Evolutionary conservation across 495 filamentous ascomycete genomes (phyloP), one percentile per base, ranked within the genome.

Genomic region (Penicillium ochrochloron): DNA sequence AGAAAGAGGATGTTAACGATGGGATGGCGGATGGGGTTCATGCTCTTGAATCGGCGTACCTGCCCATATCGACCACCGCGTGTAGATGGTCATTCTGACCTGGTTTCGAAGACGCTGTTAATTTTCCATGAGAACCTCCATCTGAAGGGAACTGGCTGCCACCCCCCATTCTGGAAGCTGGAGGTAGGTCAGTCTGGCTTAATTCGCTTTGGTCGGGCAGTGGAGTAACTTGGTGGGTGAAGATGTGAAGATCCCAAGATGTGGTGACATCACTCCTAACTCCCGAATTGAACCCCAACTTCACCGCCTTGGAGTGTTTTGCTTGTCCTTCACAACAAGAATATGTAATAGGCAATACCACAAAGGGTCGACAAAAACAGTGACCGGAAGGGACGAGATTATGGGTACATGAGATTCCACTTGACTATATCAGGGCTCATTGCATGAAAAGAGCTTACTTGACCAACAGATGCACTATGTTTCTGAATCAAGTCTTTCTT

Each of bases 21-120:
- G 37, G 29, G 50, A 9, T 29, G 0, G 31, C 15, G n/a, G 1
- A 41, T n/a, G 57, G 12, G 31, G 29, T n/a, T 23, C 15, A 3
- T 8, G 34, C 11, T 37, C 31, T 21, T n/a, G n/a, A 23, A n/a
- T 42, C 34, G 23, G 21, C 29, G 33, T 70, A 73, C 74, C 74
- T 76, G 66, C 74, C 74, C 48, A 76, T 42, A 54, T 76, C 74
- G 1, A 76, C 66, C 35, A 76, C 70, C 0, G 68, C 74, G 41
- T 73, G 66, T 5, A 72, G 55, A 52, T 69, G 46, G 42, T 25
- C 12, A 57, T 72, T 68, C 31, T 66, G 63, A 0, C 50, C 59
- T 7, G 60, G 39, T 17, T n/a, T 27, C 17, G 33, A 27, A 34
- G 51, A 5, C 0, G 12, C 5, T 29, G 17, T 39, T 37, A 53